These are phyloP conservation scores for Globisporangium alternatum DNA, from an alignment of 352 stramenopile species.

Conservation along the genomic window DNA sequence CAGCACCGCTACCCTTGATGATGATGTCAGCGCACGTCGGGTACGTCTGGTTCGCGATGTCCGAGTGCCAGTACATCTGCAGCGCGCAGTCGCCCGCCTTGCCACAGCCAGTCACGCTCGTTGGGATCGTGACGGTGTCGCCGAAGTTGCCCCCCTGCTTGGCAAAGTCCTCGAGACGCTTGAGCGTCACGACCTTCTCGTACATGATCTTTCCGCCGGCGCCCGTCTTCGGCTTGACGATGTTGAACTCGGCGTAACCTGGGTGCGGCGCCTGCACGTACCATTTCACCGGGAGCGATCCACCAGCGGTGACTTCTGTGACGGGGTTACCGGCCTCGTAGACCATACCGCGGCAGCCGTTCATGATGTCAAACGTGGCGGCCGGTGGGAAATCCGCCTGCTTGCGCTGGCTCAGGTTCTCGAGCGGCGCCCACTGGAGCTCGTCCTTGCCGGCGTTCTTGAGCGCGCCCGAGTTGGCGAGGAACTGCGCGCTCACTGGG, in stretches of 20 bases:
- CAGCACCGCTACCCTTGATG: background rate
- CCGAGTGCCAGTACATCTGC: constrained; percentile 66
- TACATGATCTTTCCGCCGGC: constrained; percentile 45
- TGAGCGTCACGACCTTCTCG: constrained; percentile 32
- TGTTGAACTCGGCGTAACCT: constrained; percentile 43
- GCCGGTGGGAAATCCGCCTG: constrained; percentile 38
- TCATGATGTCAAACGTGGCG: constrained; percentile 53
- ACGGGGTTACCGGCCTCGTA: constrained; percentile 45
- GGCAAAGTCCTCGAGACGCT: constrained; percentile 33
- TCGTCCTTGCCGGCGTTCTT: constrained; percentile 38
- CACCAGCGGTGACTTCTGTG: constrained; percentile 34
- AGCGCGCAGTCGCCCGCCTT: constrained; percentile 44
- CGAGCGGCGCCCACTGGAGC: constrained; percentile 46
- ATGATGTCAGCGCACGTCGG: constrained; percentile 35
- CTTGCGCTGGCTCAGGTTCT: constrained; percentile 49
- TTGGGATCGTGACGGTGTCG: constrained; percentile 40
- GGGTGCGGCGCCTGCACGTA: constrained; percentile 57
- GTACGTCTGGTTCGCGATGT: constrained; percentile 58
- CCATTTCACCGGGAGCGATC: constrained; percentile 42
- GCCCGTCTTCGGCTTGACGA: constrained; percentile 48
- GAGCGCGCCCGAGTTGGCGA: constrained; percentile 18
- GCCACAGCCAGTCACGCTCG: constrained; percentile 39
- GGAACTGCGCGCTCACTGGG: constrained; percentile 28
- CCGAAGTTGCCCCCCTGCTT: constrained; percentile 29
- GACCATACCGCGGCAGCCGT: constrained; percentile 54